Conservation (phyloP, 2,329 filamentous ascomycete genomes). For the Fusarium sp. region DNA sequence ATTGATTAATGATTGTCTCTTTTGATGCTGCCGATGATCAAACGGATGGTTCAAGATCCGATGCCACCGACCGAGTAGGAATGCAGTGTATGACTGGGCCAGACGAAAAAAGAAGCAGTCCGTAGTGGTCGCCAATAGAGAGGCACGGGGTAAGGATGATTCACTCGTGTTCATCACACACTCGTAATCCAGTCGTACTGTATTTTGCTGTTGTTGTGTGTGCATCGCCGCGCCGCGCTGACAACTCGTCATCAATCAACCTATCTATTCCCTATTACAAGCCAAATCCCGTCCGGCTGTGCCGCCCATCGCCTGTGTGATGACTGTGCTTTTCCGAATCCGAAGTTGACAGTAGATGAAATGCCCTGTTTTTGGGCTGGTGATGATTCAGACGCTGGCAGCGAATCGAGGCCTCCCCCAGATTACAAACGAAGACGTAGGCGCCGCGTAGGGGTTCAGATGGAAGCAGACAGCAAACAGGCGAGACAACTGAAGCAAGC, state of each 20-base stretch:
- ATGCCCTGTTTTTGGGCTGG: constrained; percentile 1
- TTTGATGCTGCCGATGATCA: constrained; percentile 11
- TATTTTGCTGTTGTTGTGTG: neutral
- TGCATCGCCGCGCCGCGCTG: constrained; percentile 23
- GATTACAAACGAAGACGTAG: constrained; percentile 19
- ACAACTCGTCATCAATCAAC: constrained; percentile 27
- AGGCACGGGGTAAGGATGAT: constrained; percentile 17
- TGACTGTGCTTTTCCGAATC: constrained; percentile 26
- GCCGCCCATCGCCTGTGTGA: constrained; percentile 27
- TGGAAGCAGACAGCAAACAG: neutral
- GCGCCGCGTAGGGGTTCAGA: neutral
- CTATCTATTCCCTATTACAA: constrained; percentile 6
- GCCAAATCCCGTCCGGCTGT: constrained; percentile 16
- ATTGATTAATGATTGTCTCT: neutral
- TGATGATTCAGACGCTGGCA: constrained; percentile 26
- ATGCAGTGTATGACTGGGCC: neutral
- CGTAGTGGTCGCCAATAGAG: constrained; percentile 30
- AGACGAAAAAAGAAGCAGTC: constrained; percentile 17
- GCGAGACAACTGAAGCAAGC: neutral
- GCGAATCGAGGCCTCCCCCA: constrained; percentile 26
- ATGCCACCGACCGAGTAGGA: neutral
- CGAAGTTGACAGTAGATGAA: neutral
- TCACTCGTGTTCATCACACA: constrained; percentile 20
- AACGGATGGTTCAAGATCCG: neutral
- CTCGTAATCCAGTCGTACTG: neutral